phyloP scores from a whole-genome alignment of 2,329 filamentous ascomycete species.

The Alternaria novae-zelandiae region DNA sequence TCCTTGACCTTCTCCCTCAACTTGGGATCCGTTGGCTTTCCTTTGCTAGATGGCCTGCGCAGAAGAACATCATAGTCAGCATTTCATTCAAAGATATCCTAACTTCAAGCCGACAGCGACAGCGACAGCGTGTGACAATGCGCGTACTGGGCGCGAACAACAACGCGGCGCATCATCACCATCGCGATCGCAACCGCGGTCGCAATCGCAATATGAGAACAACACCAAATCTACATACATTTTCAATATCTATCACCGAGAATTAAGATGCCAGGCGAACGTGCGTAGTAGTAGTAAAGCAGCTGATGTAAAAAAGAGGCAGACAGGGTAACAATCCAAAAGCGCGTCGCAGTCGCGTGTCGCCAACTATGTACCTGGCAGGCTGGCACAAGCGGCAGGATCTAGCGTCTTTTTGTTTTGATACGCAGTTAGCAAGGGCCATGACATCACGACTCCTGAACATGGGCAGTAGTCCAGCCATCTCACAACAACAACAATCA shows the following conservation, averaged over 20 bases:
- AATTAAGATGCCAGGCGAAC: too few relatives aligned
- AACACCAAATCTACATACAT: too few relatives aligned
- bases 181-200: background rate
- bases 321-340: background rate
- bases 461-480: background rate
- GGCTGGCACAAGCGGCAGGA: background rate
- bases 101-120: background rate
- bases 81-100: background rate
- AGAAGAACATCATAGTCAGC: background rate
- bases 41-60: slow-evolving; percentile 49
- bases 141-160: background rate
- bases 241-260: too few relatives aligned
- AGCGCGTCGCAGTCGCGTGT: slow-evolving; percentile 2
- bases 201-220: too few relatives aligned
- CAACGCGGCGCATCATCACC: background rate
- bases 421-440: background rate
- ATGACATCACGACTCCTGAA: slow-evolving; percentile 10
- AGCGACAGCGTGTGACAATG: too few relatives aligned
- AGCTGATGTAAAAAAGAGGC: too few relatives aligned
- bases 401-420: slow-evolving; percentile 6
- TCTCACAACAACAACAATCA: background rate
- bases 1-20: slow-evolving; percentile 55
- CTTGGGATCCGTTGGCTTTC: slow-evolving; percentile 55
- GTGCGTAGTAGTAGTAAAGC: too few relatives aligned
- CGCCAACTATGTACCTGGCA: background rate